Evolutionary conservation across 352 stramenopile genomes (phyloP).

Genomic region (Globisporangium abappressorium): DNA sequence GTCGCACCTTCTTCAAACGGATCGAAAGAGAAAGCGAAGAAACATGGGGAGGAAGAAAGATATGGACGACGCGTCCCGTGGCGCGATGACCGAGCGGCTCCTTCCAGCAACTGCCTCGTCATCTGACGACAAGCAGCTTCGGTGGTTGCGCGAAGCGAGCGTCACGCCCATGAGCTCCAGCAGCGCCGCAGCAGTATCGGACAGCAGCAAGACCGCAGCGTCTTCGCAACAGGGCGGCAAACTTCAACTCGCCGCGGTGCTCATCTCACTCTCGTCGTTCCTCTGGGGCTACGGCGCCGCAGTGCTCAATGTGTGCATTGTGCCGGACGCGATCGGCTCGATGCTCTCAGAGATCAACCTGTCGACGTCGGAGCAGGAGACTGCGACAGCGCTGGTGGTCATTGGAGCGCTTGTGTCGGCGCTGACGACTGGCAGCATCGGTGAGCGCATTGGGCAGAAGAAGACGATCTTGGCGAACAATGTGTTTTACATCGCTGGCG

Average conservation of each 20-base stretch:
- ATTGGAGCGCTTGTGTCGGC: constrained; percentile 69
- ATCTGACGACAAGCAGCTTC: constrained; percentile 13
- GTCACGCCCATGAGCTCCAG: constrained; percentile 2
- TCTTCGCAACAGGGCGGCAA: constrained; percentile 1
- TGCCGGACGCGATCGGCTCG: constrained; percentile 64
- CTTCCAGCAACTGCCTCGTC: constrained; percentile 21
- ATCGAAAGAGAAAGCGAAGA: neutral
- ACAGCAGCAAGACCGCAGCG: neutral
- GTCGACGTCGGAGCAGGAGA: constrained; percentile 67
- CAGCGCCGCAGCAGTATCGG: constrained; percentile 3
- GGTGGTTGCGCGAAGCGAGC: constrained; percentile 17
- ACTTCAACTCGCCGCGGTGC: constrained; percentile 49
- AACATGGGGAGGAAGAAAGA: constrained; percentile 21
- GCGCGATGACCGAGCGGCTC: constrained; percentile 33
- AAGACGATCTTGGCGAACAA: constrained; percentile 74
- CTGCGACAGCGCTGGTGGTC: constrained; percentile 68
- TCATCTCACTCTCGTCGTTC: constrained; percentile 76
- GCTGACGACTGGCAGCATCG: constrained; percentile 47
- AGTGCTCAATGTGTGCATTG: constrained; percentile 80
- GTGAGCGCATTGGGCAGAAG: constrained; percentile 56
- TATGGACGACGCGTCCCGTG: constrained; percentile 21
- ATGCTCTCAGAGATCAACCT: constrained; percentile 74
- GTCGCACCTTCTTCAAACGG: neutral
- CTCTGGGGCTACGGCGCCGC: constrained; percentile 71
- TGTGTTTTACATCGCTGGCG: constrained; percentile 61